Evolutionary conservation across 306 rosid genomes (phyloP).

Genomic region (Acacia melanoxylon): DNA sequence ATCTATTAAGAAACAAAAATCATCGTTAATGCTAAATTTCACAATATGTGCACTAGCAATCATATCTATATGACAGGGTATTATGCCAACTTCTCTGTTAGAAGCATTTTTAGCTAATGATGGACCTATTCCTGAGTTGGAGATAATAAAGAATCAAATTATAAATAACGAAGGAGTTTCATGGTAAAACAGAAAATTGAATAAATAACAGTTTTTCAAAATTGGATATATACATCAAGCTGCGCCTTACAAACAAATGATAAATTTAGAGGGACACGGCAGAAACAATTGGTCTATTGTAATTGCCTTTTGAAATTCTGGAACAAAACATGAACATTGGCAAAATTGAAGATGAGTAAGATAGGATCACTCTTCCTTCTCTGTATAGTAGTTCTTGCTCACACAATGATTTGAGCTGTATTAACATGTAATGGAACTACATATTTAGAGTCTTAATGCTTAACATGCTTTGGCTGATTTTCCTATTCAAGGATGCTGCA

Average conservation of each 20-base stretch:
- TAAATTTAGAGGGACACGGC: slow-evolving; percentile 59
- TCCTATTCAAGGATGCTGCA: too few relatives aligned
- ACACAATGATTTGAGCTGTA: background rate
- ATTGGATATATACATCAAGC: slow-evolving; percentile 40
- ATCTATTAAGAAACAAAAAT: background rate
- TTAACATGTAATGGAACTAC: background rate
- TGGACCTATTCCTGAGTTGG: background rate
- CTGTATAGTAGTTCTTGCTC: background rate
- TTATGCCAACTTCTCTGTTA: background rate
- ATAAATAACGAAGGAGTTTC: slow-evolving; percentile 16
- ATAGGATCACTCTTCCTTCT: background rate
- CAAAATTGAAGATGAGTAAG: background rate
- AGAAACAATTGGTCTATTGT: slow-evolving; percentile 73
- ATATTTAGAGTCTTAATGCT: background rate
- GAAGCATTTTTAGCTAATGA: background rate
- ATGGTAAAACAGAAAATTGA: slow-evolving; percentile 29
- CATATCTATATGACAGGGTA: background rate
- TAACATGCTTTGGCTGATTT: background rate
- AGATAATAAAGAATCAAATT: slow-evolving; percentile 39
- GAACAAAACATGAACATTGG: slow-evolving; percentile 96
- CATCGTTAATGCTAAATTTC: background rate
- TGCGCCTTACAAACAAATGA: slow-evolving; percentile 3
- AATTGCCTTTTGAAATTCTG: slow-evolving; percentile 87
- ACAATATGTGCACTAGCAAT: background rate
- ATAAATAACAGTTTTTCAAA: slow-evolving; percentile 35